These are phyloP conservation scores for Vaccinium corymbosum DNA, from an alignment of 148 eudicot species.

Conservation along the genomic window DNA sequence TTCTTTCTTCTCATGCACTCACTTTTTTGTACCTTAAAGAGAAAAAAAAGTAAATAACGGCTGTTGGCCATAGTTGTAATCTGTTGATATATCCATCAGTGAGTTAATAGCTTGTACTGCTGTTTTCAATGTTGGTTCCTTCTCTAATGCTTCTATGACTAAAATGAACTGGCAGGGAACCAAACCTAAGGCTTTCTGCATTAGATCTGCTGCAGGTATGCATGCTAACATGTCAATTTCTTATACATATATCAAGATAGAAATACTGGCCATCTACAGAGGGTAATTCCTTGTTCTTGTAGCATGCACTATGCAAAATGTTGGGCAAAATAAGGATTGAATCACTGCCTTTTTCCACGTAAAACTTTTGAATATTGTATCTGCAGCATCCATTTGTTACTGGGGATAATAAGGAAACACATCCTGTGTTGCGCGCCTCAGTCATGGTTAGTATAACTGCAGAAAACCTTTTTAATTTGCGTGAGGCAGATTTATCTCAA, in stretches of 20 bases:
- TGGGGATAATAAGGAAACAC: constrained; percentile 46
- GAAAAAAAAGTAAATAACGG: not conserved
- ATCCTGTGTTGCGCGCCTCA: constrained; percentile 38
- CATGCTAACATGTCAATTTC: not conserved
- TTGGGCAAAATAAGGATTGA: not conserved
- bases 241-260: not conserved
- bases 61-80: not conserved
- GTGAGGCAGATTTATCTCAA: not conserved
- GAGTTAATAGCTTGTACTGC: not conserved
- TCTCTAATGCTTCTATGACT: constrained; percentile 7
- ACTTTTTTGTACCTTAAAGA: not conserved
- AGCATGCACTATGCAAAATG: not conserved
- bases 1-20: constrained; percentile 4
- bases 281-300: not conserved
- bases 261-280: not conserved
- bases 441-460: constrained; percentile 45
- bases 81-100: not conserved
- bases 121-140: constrained; percentile 1
- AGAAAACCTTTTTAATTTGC: not conserved
- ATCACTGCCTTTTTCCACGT: not conserved
- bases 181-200: constrained; percentile 66
- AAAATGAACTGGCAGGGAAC: constrained; percentile 46
- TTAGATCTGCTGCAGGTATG: constrained; percentile 65
- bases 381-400: constrained; percentile 83
- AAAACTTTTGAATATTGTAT: not conserved